These are phyloP conservation scores for Kodamaea derodonti DNA, from an alignment of 1,139 yeast species.

Conservation along the genomic window DNA sequence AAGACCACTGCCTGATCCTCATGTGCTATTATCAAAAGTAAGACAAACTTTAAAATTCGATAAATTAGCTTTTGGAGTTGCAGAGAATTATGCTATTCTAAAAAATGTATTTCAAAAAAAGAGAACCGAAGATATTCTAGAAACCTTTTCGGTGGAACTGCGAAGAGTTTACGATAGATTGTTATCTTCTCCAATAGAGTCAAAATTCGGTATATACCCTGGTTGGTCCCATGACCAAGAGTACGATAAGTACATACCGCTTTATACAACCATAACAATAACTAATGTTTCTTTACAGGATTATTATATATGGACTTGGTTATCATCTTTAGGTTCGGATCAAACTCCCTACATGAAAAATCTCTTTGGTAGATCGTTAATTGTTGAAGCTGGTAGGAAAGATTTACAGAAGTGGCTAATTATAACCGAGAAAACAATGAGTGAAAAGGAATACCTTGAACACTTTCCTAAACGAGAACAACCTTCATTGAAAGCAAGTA, in stretches of 20 bases:
- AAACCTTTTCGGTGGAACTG: conserved; percentile 71
- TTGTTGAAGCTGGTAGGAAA: conserved; percentile 66
- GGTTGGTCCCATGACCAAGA: conserved; percentile 39
- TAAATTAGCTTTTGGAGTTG: conserved; percentile 64
- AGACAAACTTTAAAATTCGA: conserved; percentile 67
- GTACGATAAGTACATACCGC: conserved; percentile 32
- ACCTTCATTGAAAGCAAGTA: not conserved
- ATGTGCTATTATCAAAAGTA: conserved; percentile 50
- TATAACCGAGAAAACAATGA: conserved; percentile 63
- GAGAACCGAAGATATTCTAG: conserved; percentile 52
- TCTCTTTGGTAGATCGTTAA: conserved; percentile 75
- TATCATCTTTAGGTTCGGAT: conserved; percentile 72
- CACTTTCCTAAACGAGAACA: conserved; percentile 16
- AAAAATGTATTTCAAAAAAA: conserved; percentile 67
- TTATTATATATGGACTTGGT: conserved; percentile 90
- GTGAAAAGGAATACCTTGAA: conserved; percentile 36
- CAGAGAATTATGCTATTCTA: conserved; percentile 74
- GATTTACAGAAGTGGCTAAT: conserved; percentile 85
- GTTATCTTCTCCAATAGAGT: conserved; percentile 42
- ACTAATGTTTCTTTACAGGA: conserved; percentile 74
- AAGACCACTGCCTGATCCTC: conserved; percentile 48
- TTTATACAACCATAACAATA: conserved; percentile 49
- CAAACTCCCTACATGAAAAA: conserved; percentile 63
- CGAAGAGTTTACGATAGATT: conserved; percentile 60
- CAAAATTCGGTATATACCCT: conserved; percentile 36